These are phyloP conservation scores for Mrakiaceae sp. DNA, from an alignment of 1,284 basidiomycete species.

Conservation along the genomic window DNA sequence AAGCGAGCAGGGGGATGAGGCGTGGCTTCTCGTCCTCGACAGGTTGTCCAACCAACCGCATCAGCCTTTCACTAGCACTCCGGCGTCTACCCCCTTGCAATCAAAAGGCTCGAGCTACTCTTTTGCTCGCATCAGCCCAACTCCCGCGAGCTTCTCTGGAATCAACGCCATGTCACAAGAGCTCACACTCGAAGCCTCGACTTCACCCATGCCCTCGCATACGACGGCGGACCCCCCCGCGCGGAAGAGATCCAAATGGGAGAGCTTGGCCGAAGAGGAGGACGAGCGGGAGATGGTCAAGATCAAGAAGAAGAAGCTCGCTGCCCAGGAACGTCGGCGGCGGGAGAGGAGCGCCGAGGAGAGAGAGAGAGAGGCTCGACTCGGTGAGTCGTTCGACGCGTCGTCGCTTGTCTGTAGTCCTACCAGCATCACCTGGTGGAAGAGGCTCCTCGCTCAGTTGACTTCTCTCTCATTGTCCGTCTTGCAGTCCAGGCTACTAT, in stretches of 20 bases:
- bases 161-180: too few relatives aligned
- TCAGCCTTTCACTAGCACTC: too few relatives aligned
- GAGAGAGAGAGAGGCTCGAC: slow-evolving; percentile 4
- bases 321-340: slow-evolving; percentile 8
- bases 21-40: too few relatives aligned
- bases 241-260: slow-evolving; percentile 16
- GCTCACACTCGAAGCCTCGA: too few relatives aligned
- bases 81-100: too few relatives aligned
- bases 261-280: slow-evolving; percentile 7
- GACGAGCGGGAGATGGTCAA: slow-evolving; percentile 10
- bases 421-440: background rate
- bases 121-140: too few relatives aligned
- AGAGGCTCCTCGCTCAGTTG: too few relatives aligned
- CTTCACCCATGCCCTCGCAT: too few relatives aligned
- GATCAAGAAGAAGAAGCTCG: slow-evolving; percentile 14
- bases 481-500: background rate
- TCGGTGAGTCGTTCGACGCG: background rate
- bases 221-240: background rate
- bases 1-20: too few relatives aligned
- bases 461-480: background rate
- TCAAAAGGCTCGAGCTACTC: too few relatives aligned
- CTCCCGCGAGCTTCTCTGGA: too few relatives aligned
- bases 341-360: slow-evolving; percentile 11
- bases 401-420: background rate
- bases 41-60: too few relatives aligned